Percentiles rank a stretch among this genome's conserved stretches.
Conservation (phyloP, 352 stramenopile species). For the Phytophthora syringae region DNA sequence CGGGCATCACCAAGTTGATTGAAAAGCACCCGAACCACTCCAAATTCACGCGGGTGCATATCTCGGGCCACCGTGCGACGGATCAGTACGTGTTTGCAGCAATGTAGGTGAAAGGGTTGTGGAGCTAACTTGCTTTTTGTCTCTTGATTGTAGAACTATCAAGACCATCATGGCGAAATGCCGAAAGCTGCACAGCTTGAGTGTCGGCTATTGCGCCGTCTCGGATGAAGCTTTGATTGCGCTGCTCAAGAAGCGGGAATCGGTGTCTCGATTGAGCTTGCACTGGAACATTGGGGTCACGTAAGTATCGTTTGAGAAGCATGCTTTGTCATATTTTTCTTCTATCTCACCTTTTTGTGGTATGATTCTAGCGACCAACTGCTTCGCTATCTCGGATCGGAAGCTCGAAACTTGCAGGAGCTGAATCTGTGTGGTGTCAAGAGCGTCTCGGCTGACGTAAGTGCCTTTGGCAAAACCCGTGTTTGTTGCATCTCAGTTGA, state of each 20-base stretch:
- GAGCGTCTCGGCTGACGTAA: slow-evolving; percentile 81
- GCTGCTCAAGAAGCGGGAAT: slow-evolving; percentile 84
- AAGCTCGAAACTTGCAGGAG: slow-evolving; percentile 84
- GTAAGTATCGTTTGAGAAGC: slow-evolving; percentile 44
- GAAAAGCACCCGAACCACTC: slow-evolving; percentile 91
- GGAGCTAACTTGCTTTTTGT: background rate
- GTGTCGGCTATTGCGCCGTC: slow-evolving; percentile 86
- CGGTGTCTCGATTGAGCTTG: slow-evolving; percentile 75
- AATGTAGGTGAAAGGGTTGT: background rate
- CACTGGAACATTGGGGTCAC: slow-evolving; percentile 91
- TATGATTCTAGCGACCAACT: slow-evolving; percentile 71
- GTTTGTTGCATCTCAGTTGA: background rate
- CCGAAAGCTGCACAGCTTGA: slow-evolving; percentile 88
- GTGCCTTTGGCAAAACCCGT: background rate
- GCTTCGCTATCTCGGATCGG: slow-evolving; percentile 74
- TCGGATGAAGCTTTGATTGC: slow-evolving; percentile 87
- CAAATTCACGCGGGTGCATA: slow-evolving; percentile 87
- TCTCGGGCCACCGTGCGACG: slow-evolving; percentile 83
- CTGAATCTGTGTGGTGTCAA: slow-evolving; percentile 90
- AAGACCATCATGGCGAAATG: slow-evolving; percentile 90
- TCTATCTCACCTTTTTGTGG: slow-evolving; percentile 3
- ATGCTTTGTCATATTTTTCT: background rate
- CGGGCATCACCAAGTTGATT: slow-evolving; percentile 87
- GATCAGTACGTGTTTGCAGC: slow-evolving; percentile 63
- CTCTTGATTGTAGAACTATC: slow-evolving; percentile 62